Base-by-base conservation (phyloP, 768 basidiomycete genomes). In the Lactarius akahatsu region DNA sequence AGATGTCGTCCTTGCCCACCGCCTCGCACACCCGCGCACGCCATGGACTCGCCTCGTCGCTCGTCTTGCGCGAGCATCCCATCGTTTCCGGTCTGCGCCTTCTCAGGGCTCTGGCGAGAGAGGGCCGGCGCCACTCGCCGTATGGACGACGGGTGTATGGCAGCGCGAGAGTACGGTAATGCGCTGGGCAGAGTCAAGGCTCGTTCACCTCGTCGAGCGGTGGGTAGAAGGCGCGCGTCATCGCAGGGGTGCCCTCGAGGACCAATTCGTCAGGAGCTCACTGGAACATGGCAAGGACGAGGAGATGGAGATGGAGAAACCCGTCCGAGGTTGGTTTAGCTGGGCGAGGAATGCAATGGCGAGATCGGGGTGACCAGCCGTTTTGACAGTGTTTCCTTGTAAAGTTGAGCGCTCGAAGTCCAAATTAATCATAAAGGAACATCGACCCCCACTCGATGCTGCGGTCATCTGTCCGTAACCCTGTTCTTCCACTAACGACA, bases 1-100 rank as follows among this genome's bases (percentile, higher is more conserved):
- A 0, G 96, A 99, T 74, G 78, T 95, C 20, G 83, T 98, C 61
- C 80, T 98, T 76, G 89, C 93, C 10, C 89, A 91, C 71, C 86
- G 93, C 41, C 87, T 95, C 80, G 76, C 70, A 3, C 74, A 71
- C 26, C 64, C 71, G 32, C 59, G 61, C 23, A 52, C 64, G 8
- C n/a, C 62, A 6, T 36, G 55, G 18, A 43, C 50, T 10, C 69
- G 63, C 38, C 45, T 70, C 32, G 28, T 61, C 11, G 30, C 58
- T 18, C 64, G 59, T 20, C 50, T 70, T 5, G 13, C 67, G 28
- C 47, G 36, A 36, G 28, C 28, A 23, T 23, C n/a, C 11, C 28
- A 45, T 8, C 59, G 30, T 20, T 13, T 47, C 16, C 26, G 18
- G 32, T 5, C 59, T 4, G n/a, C 36, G 15, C 40, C 54, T 6